These are phyloP conservation scores for Teunomyces kruisii DNA, from an alignment of 805 yeast species.

Conservation along the genomic window DNA sequence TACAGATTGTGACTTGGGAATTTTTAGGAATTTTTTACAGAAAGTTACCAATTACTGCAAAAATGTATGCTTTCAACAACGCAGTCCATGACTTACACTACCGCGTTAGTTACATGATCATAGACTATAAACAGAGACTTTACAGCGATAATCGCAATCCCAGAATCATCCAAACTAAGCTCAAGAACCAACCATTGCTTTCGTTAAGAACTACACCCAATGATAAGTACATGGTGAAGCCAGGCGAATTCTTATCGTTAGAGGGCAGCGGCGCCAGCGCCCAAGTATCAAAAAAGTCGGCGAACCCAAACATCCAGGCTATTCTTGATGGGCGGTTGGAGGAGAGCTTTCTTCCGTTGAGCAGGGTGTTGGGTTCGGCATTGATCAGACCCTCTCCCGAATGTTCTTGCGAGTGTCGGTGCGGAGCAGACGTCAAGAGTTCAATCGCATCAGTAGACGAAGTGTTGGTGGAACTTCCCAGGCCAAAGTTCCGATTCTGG, in stretches of 20 bases:
- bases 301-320: not conserved
- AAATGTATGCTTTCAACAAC: not conserved
- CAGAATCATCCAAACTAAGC: slow-evolving; percentile 36
- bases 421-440: not conserved
- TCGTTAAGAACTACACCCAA: slow-evolving; percentile 39
- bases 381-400: not conserved
- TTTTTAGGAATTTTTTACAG: not conserved
- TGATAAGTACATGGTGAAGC: slow-evolving; percentile 28
- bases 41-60: not conserved
- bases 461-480: not conserved
- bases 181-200: slow-evolving; percentile 30
- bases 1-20: not conserved
- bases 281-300: not conserved
- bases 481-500: not conserved
- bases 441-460: not conserved
- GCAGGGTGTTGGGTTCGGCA: not conserved
- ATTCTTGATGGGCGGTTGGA: not conserved
- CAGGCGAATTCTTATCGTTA: slow-evolving; percentile 33
- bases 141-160: slow-evolving; percentile 39
- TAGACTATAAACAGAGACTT: slow-evolving; percentile 36
- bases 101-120: slow-evolving; percentile 30
- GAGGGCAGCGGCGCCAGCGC: not conserved
- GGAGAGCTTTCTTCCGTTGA: not conserved
- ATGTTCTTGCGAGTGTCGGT: not conserved
- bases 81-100: slow-evolving; percentile 27